Base-by-base conservation (phyloP, 768 basidiomycete genomes). In the Phlebiopsis flavidoalba region DNA sequence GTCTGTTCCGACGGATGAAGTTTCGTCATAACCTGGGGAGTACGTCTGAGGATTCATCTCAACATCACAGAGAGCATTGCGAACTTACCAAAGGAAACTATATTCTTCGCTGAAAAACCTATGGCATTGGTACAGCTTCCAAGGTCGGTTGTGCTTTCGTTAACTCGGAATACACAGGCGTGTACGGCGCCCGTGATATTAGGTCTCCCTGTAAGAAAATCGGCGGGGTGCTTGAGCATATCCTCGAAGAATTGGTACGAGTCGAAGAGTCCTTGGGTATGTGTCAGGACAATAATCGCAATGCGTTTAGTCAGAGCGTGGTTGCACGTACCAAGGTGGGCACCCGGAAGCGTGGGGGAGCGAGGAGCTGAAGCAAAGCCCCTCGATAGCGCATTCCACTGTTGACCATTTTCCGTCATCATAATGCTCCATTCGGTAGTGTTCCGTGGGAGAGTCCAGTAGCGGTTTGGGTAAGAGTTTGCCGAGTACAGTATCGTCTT, bases 171-270 rank as follows among this genome's bases (percentile, higher is more conserved):
- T 2, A 83, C 74, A 64, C 85, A 86, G 0, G 80, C 73, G 46
- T 78, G 66, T 43, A 82, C 73, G 26, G 77, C 75, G 0, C 84
- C 82, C 0, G 83, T 86, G 31, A 83, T 78, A 62, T 87, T 87
- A 51, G 81, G 69, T 12, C 84, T 83, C 0, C 77, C 84, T 0
- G 85, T 87, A 31, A 87, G 71, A 68, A 87, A 88, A 3, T 67
- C 62, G 8, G 70, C 63, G 0, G 87, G 86, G 57, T 79, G 68
- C 22, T 72, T 69, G 64, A 77, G 77, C 72, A 88, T 86, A 65
- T 88, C 85, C n/a, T 77, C 70, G 67, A 88, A 86, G 33, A 88
- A 75, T 1, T 75, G 75, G 67, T 86, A 77, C 5, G 86, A 84
- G 67, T 87, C 83, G 64, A 87, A 88, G 0, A 84, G 68, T 0